Evolutionary conservation across 2,329 filamentous ascomycete species (phyloP), one percentile per base, ranked within the genome.

Genomic region (Aspergillus sojae): DNA sequence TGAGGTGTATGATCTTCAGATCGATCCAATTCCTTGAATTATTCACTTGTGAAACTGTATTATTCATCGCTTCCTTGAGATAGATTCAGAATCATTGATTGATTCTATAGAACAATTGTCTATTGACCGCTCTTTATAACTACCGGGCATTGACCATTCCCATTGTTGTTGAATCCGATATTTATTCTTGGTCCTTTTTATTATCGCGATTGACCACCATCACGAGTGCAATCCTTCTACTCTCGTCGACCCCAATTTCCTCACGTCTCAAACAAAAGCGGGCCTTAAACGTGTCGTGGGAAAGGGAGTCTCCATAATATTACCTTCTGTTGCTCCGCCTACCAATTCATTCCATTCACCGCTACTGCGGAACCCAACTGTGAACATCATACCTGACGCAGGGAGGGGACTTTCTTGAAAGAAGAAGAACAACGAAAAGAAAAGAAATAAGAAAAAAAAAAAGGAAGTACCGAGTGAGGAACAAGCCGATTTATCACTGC

Each of bases 311-410:
- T 60, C 58, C 58, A 60, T 60, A 46, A 52, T 39, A 54, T 60
- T 52, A 39, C 32, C 43, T 46, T 57, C 55, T 57, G 58, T 60
- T 60, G 48, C 58, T 60, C 58, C 58, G 58, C 58, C 58, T 21
- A 60, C 48, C 36, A 60, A 34, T 52, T 52, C 28, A 52, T 55
- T 28, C 30, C 52, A 55, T 60, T 60, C 58, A 60, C 58, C 58
- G 58, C 58, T 60, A 50, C 46, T 54, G 30, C 52, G 32, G 52
- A 55, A 39, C 52, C 34, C 50, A 32, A 55, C 52, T 39, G 52
- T 21, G n/a, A 55, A 36, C 52, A 54, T 36, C 52, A 39, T 55
- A 55, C 52, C 34, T 19, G 48, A 48, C 32, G 34, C 48, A 60
- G 48, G 58, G 46, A 53, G 50, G 12, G 28, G 30, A 36, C 14